Conservation (phyloP, 805 yeast genomes). For the Wickerhamiella shivajii region DNA sequence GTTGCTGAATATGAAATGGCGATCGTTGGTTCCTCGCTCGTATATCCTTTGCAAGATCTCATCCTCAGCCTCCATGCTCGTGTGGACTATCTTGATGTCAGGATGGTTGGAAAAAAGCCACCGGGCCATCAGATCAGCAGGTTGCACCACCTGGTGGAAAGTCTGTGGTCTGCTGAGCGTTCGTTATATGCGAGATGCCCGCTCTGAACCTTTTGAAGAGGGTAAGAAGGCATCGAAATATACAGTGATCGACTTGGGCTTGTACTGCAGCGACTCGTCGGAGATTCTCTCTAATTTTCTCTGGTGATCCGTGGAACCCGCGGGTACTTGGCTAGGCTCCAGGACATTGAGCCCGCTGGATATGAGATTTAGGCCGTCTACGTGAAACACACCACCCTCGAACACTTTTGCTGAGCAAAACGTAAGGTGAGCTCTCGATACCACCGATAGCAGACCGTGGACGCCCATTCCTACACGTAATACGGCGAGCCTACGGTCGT, state of each 20-base stretch:
- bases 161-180: no score
- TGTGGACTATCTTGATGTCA: conserved; percentile 1
- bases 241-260: conserved; percentile 1
- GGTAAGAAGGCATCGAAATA: conserved; percentile 7
- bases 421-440: no score
- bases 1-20: conserved; percentile 3
- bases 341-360: background rate
- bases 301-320: background rate
- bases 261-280: background rate
- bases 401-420: no score
- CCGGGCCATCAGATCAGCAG: no score
- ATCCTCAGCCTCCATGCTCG: conserved; percentile 9
- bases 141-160: no score
- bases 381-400: no score
- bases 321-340: background rate
- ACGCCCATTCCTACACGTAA: no score
- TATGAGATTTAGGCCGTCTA: conserved; percentile 5
- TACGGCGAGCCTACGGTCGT: no score
- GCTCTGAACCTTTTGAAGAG: no score
- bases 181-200: no score
- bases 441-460: no score
- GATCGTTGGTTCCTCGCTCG: background rate
- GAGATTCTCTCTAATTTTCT: background rate
- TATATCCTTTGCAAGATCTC: conserved; percentile 5
- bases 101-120: no score